Evolutionary conservation across 1,139 yeast genomes (phyloP).

Genomic region (Pichia sp.): DNA sequence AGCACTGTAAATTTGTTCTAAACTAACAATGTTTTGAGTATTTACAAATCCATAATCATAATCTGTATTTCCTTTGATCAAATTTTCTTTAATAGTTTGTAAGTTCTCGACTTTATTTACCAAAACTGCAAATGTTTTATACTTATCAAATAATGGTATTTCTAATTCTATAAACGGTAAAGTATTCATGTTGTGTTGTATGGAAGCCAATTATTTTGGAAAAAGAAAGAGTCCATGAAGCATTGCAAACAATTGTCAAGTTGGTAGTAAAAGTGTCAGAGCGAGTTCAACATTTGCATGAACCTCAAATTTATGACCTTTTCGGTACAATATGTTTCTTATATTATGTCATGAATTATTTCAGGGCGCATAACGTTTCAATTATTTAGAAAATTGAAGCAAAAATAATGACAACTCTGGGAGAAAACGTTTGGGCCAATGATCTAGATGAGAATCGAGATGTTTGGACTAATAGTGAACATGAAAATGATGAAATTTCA

Average conservation of each 20-base stretch:
- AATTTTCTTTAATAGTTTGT: constrained; percentile 31
- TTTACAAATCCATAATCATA: constrained; percentile 46
- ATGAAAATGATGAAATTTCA: neutral
- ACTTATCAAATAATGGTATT: constrained; percentile 40
- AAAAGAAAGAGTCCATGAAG: neutral
- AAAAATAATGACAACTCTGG: neutral
- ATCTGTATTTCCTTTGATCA: constrained; percentile 32
- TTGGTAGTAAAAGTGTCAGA: neutral
- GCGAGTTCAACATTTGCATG: neutral
- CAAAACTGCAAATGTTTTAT: constrained; percentile 32
- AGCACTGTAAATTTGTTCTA: constrained; percentile 46
- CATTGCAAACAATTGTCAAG: neutral
- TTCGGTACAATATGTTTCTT: neutral
- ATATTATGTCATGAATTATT: neutral
- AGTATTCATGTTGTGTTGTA: neutral
- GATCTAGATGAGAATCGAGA: neutral
- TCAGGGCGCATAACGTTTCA: neutral
- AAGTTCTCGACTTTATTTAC: constrained; percentile 40
- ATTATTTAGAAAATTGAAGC: neutral
- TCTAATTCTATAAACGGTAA: constrained; percentile 10
- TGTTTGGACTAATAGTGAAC: neutral
- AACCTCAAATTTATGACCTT: neutral
- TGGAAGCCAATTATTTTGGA: neutral
- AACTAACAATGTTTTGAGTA: constrained; percentile 37
- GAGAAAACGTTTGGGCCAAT: constrained; percentile 3